Conservation (phyloP, 2,329 filamentous ascomycete species). For the Fusarium pininemorale region DNA sequence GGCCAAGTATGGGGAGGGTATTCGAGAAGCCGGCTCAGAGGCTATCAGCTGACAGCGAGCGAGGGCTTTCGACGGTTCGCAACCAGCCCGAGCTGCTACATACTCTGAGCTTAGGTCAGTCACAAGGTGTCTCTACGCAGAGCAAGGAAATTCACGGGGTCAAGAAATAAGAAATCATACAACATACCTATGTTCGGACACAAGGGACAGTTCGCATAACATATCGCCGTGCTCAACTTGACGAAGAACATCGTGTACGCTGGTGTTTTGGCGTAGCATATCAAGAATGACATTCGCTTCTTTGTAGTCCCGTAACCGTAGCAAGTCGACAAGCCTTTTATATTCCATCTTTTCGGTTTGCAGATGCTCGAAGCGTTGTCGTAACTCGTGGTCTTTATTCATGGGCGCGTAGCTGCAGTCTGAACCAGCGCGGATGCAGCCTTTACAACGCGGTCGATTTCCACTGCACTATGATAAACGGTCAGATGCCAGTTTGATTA, state of each 20-base stretch:
- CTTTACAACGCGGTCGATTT: neutral
- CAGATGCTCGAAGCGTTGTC: neutral
- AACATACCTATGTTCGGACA: neutral
- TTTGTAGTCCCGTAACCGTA: neutral
- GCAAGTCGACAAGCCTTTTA: neutral
- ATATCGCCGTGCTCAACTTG: conserved; percentile 22
- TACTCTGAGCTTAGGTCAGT: neutral
- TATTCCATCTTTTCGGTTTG: neutral
- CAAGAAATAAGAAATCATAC: no score
- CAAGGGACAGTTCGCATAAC: neutral
- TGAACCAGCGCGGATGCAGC: neutral
- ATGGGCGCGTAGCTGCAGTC: neutral
- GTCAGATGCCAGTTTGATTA: neutral
- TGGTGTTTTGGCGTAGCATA: neutral
- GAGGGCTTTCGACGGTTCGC: neutral
- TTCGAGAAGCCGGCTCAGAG: neutral
- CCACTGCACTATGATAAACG: neutral
- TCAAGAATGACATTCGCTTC: conserved; percentile 2
- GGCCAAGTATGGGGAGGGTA: neutral
- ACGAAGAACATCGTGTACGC: neutral
- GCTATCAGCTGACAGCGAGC: neutral
- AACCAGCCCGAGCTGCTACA: neutral
- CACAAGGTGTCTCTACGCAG: neutral
- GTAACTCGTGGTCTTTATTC: neutral
- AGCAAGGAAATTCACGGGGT: fast-evolving